phyloP scores from a whole-genome alignment of 306 rosid species.

The Hippophae tibetana region DNA sequence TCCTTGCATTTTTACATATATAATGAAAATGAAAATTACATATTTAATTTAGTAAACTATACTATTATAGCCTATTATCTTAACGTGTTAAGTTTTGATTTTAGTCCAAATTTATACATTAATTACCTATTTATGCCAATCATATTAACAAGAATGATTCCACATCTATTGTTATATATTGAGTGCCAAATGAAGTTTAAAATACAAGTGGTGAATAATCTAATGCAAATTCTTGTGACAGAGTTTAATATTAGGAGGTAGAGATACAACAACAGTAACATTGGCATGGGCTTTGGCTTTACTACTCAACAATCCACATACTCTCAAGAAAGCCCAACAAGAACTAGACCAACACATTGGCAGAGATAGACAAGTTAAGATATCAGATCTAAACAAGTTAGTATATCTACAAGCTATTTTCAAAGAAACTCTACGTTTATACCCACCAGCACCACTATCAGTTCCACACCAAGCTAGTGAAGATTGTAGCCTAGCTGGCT shows the following conservation, averaged over 20 bases:
- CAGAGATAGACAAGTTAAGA: constrained; percentile 10
- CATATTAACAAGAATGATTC: no score
- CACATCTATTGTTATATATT: no score
- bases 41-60: no score
- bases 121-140: no score
- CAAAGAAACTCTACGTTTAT: constrained; percentile 25
- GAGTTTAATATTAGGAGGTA: constrained; percentile 19
- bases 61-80: no score
- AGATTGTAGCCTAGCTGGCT: constrained; percentile 20
- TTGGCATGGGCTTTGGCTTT: constrained; percentile 24
- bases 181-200: no score
- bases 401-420: constrained; percentile 24
- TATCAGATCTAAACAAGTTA: constrained; percentile 16
- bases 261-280: constrained; percentile 17
- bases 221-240: neutral
- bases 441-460: constrained; percentile 17
- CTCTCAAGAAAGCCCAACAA: constrained; percentile 6
- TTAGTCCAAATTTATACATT: no score
- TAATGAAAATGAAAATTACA: no score
- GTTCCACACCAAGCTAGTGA: constrained; percentile 20
- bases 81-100: no score
- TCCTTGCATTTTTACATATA: no score
- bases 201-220: no score
- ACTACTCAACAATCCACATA: constrained; percentile 16
- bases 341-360: constrained; percentile 22